phyloP scores from a whole-genome alignment of 306 rosid species.

The Crotalaria pallida region DNA sequence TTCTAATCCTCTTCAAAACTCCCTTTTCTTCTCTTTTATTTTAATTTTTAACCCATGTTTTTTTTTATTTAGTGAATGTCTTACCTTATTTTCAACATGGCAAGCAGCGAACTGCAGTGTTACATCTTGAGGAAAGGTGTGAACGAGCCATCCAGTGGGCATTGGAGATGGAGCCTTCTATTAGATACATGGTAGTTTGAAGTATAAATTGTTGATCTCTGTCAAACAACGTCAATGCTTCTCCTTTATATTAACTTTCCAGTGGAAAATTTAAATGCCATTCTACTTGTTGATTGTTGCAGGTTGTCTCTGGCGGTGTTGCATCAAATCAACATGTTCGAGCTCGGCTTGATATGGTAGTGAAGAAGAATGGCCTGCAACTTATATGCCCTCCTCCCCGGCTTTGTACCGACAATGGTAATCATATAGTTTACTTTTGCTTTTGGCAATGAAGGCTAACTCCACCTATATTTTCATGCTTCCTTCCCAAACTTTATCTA shows the following conservation, averaged over 20 bases:
- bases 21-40: neutral
- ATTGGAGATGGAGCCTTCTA: slow-evolving; percentile 83
- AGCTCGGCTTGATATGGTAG: slow-evolving; percentile 70
- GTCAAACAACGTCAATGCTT: slow-evolving; percentile 7
- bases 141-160: slow-evolving; percentile 95
- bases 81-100: neutral
- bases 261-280: neutral
- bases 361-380: slow-evolving; percentile 53
- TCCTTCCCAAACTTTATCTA: slow-evolving; percentile 1
- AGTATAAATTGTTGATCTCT: slow-evolving; percentile 2
- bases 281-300: slow-evolving; percentile 25
- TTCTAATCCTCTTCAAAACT: neutral
- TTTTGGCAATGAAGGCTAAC: slow-evolving; percentile 5
- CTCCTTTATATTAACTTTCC: slow-evolving; percentile 10
- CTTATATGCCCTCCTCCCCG: slow-evolving; percentile 93
- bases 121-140: slow-evolving; percentile 92
- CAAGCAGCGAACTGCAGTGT: slow-evolving; percentile 76
- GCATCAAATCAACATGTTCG: slow-evolving; percentile 87
- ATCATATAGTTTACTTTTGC: slow-evolving; percentile 23
- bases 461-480: neutral
- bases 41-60: neutral
- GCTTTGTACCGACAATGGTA: slow-evolving; percentile 96
- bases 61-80: neutral
- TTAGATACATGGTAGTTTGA: slow-evolving; percentile 60
- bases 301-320: slow-evolving; percentile 97